Evolutionary conservation across 1,284 basidiomycete genomes (phyloP).

Genomic region (Omphalotus olearius): DNA sequence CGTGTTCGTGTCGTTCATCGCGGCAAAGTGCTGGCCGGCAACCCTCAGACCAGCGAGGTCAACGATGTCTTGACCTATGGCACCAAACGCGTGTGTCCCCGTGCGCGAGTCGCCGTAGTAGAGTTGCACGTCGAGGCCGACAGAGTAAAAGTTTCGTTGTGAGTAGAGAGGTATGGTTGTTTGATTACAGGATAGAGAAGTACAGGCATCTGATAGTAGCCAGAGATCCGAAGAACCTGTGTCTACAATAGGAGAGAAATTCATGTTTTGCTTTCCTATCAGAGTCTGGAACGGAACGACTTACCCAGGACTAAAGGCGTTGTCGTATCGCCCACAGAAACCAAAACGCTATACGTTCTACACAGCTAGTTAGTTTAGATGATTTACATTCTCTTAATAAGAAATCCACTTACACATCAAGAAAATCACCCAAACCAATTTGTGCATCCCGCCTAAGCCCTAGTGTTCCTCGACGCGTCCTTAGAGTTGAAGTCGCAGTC

Average conservation of each 20-base stretch:
- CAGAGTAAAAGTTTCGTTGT: slow-evolving; percentile 32
- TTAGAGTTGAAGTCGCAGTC: background rate
- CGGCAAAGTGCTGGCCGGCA: slow-evolving; percentile 43
- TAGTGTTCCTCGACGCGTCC: slow-evolving; percentile 18
- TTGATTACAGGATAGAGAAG: slow-evolving; percentile 10
- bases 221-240: slow-evolving; percentile 58
- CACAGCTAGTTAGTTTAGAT: background rate
- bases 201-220: slow-evolving; percentile 48
- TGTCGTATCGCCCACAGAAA: slow-evolving; percentile 36
- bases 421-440: slow-evolving; percentile 38
- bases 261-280: background rate
- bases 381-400: background rate
- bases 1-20: slow-evolving; percentile 53
- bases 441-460: slow-evolving; percentile 4
- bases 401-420: slow-evolving; percentile 39
- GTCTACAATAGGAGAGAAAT: slow-evolving; percentile 28
- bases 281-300: slow-evolving; percentile 4
- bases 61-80: slow-evolving; percentile 43
- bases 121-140: slow-evolving; percentile 35
- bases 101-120: slow-evolving; percentile 52
- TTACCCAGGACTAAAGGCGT: slow-evolving; percentile 43
- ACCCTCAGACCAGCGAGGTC: slow-evolving; percentile 39
- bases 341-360: slow-evolving; percentile 44
- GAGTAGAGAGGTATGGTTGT: slow-evolving; percentile 31
- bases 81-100: slow-evolving; percentile 47